Evolutionary conservation across 495 filamentous ascomycete species (phyloP), one percentile per base, ranked within the genome.

Genomic region (Choiromyces venosus): DNA sequence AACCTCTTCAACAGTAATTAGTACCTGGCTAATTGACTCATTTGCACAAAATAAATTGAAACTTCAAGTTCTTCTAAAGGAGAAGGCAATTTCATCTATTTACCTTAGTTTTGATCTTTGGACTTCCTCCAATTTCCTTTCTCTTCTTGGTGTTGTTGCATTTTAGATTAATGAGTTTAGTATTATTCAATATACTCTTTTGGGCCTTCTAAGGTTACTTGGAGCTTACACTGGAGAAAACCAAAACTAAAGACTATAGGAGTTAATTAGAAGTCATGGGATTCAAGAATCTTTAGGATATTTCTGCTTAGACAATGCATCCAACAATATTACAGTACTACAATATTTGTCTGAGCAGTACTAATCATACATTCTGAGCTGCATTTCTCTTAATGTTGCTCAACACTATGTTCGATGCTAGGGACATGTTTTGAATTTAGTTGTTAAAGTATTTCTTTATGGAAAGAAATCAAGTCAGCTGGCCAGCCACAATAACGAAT

Each of bases 151-250:
- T 4, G 19, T 74, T 67, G 72, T 76, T 1, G 68, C 18, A 16
- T 65, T 61, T 65, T 76, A 67, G 67, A 3, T 68, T 0, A n/a
- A 77, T 40, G 21, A 25, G 35, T 10, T n/a, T 4, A 72, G 56
- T 4, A 64, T 0, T 8, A 35, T 71, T 9, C 35, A 44, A 6
- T 25, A 52, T 68, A 67, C 33, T 4, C 64, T 77, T 18, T 33
- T 77, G 5, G 67, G 25, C 1, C 37, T 74, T 19, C 61, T 52
- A 4, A 5, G 25, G 5, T 40, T 77, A 9, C 35, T 66, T 0
- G 70, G 73, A 29, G 46, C n/a, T 1, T 72, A 81, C 69, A 68
- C 19, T 39, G 78, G 79, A 16, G 64, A 74, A n/a, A 80, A 79
- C 37, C 46, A 75, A n/a, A 72, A 61, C 0, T 33, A 66, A 35